These are phyloP conservation scores for Pisolithus microcarpus DNA, from an alignment of 768 basidiomycete genomes.

Conservation along the genomic window DNA sequence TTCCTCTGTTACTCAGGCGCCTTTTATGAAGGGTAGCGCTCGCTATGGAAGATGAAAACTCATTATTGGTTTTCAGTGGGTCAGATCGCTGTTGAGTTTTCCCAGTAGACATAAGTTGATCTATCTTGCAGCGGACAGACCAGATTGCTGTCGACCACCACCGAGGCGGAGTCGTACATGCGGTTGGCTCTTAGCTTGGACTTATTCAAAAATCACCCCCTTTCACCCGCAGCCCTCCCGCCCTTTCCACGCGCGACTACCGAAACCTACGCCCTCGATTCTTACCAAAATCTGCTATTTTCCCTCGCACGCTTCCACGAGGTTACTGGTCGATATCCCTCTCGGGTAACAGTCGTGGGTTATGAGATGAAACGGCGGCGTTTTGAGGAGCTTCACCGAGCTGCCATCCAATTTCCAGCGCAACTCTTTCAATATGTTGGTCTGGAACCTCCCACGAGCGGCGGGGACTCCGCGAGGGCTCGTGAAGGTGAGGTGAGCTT, in stretches of 20 bases:
- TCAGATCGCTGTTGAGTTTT: conserved; percentile 29
- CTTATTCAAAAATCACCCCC: conserved; percentile 35
- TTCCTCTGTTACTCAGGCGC: not conserved
- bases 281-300: conserved; percentile 87
- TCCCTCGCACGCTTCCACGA: conserved; percentile 88
- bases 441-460: conserved; percentile 50
- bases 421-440: conserved; percentile 71
- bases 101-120: too few relatives aligned
- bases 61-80: conserved; percentile 88
- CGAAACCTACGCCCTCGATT: conserved; percentile 85
- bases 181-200: conserved; percentile 60
- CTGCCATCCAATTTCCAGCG: conserved; percentile 70
- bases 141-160: conserved; percentile 57
- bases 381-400: conserved; percentile 79
- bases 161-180: conserved; percentile 90
- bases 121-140: conserved; percentile 65
- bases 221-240: conserved; percentile 15
- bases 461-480: conserved; percentile 37
- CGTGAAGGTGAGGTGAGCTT: conserved; percentile 69
- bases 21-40: conserved; percentile 47
- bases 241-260: conserved; percentile 60
- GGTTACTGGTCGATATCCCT: conserved; percentile 69
- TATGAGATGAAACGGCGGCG: conserved; percentile 84
- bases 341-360: conserved; percentile 78
- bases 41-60: conserved; percentile 49